Base-by-base conservation (phyloP, 306 rosid species). In the Rosa lucieae region DNA sequence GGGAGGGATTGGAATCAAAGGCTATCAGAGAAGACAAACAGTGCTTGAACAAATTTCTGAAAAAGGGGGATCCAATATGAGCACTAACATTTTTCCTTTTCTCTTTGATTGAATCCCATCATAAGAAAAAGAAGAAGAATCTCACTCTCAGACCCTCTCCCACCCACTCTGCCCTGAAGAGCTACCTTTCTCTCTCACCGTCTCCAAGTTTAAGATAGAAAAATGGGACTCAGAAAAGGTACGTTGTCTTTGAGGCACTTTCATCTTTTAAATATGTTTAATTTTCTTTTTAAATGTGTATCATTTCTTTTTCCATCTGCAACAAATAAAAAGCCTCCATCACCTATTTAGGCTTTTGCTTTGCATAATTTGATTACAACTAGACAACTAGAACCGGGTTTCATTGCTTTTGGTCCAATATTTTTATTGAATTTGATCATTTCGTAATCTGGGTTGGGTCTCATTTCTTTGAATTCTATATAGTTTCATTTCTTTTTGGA, bases 1-100 rank as follows among this genome's bases (percentile, higher is more conserved):
- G 67, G 79, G 74, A 67, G 67, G 58, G 81, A 70, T 85, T 79
- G 93, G 95, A 91, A 91, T 89, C 92, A 81, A 85, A 84, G 81
- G n/a, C 35, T n/a, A 85, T 71, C 88, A 82, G 86, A 89, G 80
- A 66, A 82, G 96, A 93, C 99, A 95, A 91, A 91, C 65, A 84
- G 86, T 74, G 86, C 86, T 79, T 72, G 89, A 85, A 79, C 96
- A 90, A 87, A 87, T 77, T 85, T 87, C 89, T 84, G 85, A 85
- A 90, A 90, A 88, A 90, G 87, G 83, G 46, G 0, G 68, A 13
- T 63, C 43, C 47, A 79, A 84, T 65, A 86, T 81, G 84, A 81
- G 79, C 84, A 15, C 76, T 5, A 49, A 49, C 70, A 74, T 79
- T 73, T 73, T 77, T 72, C 48, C 55, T 66, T 46, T 59, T 61